Conservation (phyloP, 208 protist species). For the Lotmaria passim region DNA sequence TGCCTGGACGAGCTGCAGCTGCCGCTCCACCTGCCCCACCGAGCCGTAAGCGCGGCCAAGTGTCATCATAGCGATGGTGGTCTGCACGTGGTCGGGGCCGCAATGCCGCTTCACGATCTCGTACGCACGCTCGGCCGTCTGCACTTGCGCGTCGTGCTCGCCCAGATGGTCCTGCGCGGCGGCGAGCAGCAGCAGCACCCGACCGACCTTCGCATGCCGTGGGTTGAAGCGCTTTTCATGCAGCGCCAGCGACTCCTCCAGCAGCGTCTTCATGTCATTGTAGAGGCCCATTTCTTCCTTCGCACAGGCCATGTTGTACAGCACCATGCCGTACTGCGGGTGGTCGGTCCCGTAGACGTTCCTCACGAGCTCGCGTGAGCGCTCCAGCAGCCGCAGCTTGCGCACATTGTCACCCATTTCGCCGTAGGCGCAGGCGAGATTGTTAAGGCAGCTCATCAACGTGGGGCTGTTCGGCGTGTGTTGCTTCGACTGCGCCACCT, state of each 20-base stretch:
- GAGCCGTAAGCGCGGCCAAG: slow-evolving; percentile 70
- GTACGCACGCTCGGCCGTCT: slow-evolving; percentile 59
- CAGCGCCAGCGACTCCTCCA: slow-evolving; percentile 66
- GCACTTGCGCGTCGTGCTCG: slow-evolving; percentile 63
- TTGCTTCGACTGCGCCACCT: slow-evolving; percentile 47
- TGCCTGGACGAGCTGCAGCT: slow-evolving; percentile 66
- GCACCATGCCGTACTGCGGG: slow-evolving; percentile 87
- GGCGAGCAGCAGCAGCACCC: slow-evolving; percentile 77
- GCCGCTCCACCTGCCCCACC: slow-evolving; percentile 53
- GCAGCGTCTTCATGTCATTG: slow-evolving; percentile 72
- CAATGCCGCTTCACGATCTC: slow-evolving; percentile 85
- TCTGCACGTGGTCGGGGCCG: slow-evolving; percentile 79
- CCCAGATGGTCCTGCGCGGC: slow-evolving; percentile 74
- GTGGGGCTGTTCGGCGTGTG: slow-evolving; percentile 60
- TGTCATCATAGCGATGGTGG: slow-evolving; percentile 72
- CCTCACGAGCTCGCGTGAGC: slow-evolving; percentile 61
- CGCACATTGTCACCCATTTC: slow-evolving; percentile 75
- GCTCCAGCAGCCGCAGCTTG: slow-evolving; percentile 80
- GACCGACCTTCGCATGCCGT: slow-evolving; percentile 77
- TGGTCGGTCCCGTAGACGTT: slow-evolving; percentile 74
- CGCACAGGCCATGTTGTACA: slow-evolving; percentile 86
- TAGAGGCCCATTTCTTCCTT: slow-evolving; percentile 81
- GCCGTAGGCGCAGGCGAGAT: slow-evolving; percentile 89
- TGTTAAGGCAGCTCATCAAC: slow-evolving; percentile 86
- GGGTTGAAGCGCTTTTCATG: slow-evolving; percentile 76